A percentile compares a stretch with the other conserved stretches of the same genome.
Evolutionary conservation across 129 eudicot species (phyloP).

Genomic region (Ambrosia artemisiifolia): DNA sequence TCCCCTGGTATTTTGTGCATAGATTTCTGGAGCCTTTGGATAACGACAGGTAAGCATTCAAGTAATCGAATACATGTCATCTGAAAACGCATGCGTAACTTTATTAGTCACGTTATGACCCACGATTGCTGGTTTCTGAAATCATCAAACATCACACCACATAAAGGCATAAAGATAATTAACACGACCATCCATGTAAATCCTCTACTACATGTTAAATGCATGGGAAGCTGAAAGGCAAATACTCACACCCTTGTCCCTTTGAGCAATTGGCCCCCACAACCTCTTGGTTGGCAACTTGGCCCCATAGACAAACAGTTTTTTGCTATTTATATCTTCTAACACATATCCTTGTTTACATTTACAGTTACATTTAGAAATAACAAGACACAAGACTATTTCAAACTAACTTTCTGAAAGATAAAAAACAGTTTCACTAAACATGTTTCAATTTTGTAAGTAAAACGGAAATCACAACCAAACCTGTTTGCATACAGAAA

Average conservation of each 20-base stretch:
- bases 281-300: neutral
- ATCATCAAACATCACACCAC: conserved; percentile 11
- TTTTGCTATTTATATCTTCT: neutral
- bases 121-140: neutral
- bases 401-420: neutral
- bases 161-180: neutral
- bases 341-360: neutral
- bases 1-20: conserved; percentile 26
- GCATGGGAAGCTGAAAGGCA: neutral
- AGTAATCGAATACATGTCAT: conserved; percentile 92
- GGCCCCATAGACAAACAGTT: neutral
- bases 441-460: neutral
- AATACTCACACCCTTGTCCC: neutral
- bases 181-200: conserved; percentile 7
- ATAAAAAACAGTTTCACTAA: neutral
- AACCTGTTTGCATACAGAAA: neutral
- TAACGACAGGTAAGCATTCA: conserved; percentile 72
- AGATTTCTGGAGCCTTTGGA: conserved; percentile 45
- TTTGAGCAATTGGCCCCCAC: neutral
- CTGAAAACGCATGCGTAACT: conserved; percentile 49
- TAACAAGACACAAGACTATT: neutral
- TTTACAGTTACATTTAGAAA: neutral
- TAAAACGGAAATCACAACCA: neutral
- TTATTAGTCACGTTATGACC: neutral
- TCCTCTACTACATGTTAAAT: conserved; percentile 9